Base-by-base conservation (phyloP, 352 stramenopile genomes). In the Phytophthora pini region DNA sequence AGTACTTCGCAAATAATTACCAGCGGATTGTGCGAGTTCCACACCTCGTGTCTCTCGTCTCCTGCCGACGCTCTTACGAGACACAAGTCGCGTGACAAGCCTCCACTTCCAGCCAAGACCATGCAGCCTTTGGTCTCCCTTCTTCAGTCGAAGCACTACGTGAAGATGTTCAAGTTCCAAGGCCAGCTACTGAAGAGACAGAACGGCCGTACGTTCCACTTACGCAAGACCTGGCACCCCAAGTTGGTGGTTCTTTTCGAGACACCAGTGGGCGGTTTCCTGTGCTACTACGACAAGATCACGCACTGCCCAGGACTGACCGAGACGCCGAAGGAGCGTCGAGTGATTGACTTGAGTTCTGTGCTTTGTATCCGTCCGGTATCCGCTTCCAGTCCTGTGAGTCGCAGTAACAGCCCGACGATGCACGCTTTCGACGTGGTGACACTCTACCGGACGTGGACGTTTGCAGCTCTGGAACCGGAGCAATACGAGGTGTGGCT, bases 211-310 rank as follows among this genome's bases (percentile, higher is more conserved):
- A 89, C 82, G n/a, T 87, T 81, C 39, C 76, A 89, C 36, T 27
- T 91, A 31, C 77, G 71, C 1, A 89, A 89, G 32, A 34, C 65
- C 12, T 93, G 85, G 85, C 80, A 73, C 32, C 51, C 55, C 5
- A 93, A 93, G 53, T 70, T 80, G 24, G 72, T 65, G 3, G 78
- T 72, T 10, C 46, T 92, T 2, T 78, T 91, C 6, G 83, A 90
- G 44, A 90, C 82, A 0, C 82, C 85, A 0, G 65, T 92, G 5
- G 85, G 85, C 1, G 76, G 72, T 4, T 90, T 88, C 52, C 63
- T 93, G 15, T 89, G 82, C 63, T 93, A 92, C 49, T 91, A 89
- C 56, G 80, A 93, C 67, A 87, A 87, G 50, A 61, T 89, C 1
- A 55, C 74, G 3, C 84, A 91, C 41, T 90, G 80, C 45, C 84